phyloP scores from a whole-genome alignment of 306 rosid species.

The Pueraria montana region DNA sequence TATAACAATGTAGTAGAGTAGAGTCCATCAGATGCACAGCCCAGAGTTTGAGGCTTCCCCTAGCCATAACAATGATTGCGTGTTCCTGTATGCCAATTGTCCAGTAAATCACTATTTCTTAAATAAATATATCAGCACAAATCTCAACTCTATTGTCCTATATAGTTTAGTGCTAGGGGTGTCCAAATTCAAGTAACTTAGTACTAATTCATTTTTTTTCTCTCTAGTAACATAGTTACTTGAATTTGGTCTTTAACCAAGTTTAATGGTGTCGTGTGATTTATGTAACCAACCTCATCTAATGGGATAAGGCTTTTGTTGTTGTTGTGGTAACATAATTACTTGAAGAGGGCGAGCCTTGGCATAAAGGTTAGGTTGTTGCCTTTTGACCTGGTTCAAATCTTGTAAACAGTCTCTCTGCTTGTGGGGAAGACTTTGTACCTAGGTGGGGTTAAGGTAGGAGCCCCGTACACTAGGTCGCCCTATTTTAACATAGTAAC shows the following conservation, averaged over 20 bases:
- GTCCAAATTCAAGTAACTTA: too few species aligned
- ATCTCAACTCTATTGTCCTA: background rate
- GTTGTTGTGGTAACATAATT: too few species aligned
- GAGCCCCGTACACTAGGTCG: background rate
- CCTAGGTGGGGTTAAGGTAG: background rate
- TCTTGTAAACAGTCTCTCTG: background rate
- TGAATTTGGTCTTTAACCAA: too few species aligned
- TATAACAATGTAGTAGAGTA: background rate
- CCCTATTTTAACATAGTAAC: constrained; percentile 7
- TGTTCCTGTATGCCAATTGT: background rate
- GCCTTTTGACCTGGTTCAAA: background rate
- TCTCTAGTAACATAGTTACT: background rate
- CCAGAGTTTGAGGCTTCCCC: too few species aligned
- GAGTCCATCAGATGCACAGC: background rate
- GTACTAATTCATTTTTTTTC: background rate
- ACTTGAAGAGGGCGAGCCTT: background rate
- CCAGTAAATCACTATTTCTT: background rate
- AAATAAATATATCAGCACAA: background rate
- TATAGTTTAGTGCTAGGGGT: background rate
- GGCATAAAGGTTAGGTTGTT: background rate
- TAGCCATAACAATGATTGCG: background rate
- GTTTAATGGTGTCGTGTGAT: too few species aligned
- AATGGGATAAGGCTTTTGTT: too few species aligned
- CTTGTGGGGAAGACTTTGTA: background rate
- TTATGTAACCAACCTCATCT: too few species aligned